Conservation (phyloP, 805 yeast genomes). For the Suhomyces prunicola region DNA sequence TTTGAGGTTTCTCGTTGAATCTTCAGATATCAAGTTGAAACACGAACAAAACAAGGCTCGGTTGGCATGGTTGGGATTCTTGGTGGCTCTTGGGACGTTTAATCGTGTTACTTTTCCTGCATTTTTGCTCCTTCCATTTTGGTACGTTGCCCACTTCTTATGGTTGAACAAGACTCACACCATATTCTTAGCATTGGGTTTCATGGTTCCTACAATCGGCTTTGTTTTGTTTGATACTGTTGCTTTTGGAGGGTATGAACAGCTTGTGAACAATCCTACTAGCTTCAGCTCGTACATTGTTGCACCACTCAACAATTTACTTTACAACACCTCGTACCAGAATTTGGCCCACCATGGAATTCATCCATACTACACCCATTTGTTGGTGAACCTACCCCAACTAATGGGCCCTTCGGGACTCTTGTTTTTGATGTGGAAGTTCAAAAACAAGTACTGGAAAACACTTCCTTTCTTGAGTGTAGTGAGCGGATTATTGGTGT, state of each 20-base stretch:
- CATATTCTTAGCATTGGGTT: slow-evolving; percentile 21
- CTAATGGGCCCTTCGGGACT: slow-evolving; percentile 73
- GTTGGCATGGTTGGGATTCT: slow-evolving; percentile 39
- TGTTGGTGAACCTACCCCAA: slow-evolving; percentile 73
- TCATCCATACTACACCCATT: slow-evolving; percentile 75
- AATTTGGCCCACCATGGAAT: slow-evolving; percentile 80
- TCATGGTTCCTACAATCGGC: slow-evolving; percentile 27
- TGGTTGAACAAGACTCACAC: slow-evolving; percentile 34
- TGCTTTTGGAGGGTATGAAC: slow-evolving; percentile 22
- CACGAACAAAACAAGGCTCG: background rate
- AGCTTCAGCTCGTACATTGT: slow-evolving; percentile 39
- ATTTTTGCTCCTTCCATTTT: slow-evolving; percentile 64
- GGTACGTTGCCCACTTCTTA: slow-evolving; percentile 44
- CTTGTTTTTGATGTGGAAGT: slow-evolving; percentile 40
- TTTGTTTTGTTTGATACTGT: slow-evolving; percentile 57
- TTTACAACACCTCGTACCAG: slow-evolving; percentile 57
- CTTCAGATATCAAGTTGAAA: background rate
- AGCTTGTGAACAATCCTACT: slow-evolving; percentile 8
- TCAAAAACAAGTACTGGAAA: slow-evolving; percentile 33
- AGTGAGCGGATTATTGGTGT: slow-evolving; percentile 54
- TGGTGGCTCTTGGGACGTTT: slow-evolving; percentile 68
- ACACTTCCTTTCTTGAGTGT: slow-evolving; percentile 60
- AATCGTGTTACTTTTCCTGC: slow-evolving; percentile 82
- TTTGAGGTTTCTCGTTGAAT: slow-evolving; percentile 21
- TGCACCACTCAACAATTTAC: slow-evolving; percentile 73